Evolutionary conservation across 805 yeast species (phyloP).

Genomic region (Kazachstania africana): DNA sequence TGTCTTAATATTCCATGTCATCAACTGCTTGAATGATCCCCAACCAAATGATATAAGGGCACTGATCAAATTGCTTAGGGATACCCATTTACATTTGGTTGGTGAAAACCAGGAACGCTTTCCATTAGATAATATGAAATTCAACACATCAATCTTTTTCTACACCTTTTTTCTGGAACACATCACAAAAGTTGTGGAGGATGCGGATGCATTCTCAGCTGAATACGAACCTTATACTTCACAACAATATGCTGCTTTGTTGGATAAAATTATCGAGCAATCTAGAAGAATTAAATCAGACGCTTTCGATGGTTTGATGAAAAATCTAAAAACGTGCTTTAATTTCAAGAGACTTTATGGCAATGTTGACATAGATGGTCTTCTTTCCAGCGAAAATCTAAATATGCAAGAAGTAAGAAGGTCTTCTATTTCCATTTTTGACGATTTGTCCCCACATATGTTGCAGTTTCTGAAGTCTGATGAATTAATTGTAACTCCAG

Average conservation of each 20-base stretch:
- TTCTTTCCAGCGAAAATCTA: no score
- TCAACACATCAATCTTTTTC: constrained; percentile 16
- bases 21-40: constrained; percentile 11
- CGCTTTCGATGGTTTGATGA: constrained; percentile 6
- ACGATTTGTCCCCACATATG: no score
- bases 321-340: constrained; percentile 1
- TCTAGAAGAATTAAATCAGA: constrained; percentile 9
- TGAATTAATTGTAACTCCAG: no score
- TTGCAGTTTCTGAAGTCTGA: no score
- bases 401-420: no score
- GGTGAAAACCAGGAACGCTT: constrained; percentile 10
- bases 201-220: no score
- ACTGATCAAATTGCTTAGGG: constrained; percentile 7
- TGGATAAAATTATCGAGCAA: constrained; percentile 5
- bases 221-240: no score
- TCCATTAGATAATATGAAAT: constrained; percentile 15
- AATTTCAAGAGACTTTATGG: neutral
- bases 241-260: constrained; percentile 5
- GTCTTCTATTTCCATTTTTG: no score
- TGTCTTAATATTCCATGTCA: constrained; percentile 10
- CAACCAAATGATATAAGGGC: constrained; percentile 5
- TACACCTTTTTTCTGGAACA: constrained; percentile 15
- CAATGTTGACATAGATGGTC: neutral
- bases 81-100: constrained; percentile 9
- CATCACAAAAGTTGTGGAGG: no score